Evolutionary conservation across 1,284 basidiomycete species (phyloP).

Genomic region (Ustilago vetiveriae): DNA sequence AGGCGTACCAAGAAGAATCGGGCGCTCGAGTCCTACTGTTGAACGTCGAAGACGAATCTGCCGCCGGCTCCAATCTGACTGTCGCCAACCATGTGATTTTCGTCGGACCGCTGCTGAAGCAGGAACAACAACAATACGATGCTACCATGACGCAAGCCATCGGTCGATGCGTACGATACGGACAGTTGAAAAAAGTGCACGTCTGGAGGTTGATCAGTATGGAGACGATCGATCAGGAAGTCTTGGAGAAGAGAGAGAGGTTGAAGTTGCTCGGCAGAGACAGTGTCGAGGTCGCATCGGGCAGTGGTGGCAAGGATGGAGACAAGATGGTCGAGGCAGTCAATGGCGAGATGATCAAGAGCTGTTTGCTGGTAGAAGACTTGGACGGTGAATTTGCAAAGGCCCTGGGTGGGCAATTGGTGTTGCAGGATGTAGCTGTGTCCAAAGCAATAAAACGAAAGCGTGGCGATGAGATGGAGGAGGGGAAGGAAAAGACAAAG

Average conservation of each 20-base stretch:
- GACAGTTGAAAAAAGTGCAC: constrained; percentile 52
- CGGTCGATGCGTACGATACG: constrained; percentile 50
- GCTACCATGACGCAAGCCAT: constrained; percentile 57
- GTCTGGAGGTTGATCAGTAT: constrained; percentile 45
- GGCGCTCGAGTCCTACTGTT: constrained; percentile 79
- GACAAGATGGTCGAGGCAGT: constrained; percentile 2
- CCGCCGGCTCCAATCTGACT: constrained; percentile 90
- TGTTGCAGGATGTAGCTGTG: constrained; percentile 45
- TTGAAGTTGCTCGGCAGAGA: too few relatives aligned
- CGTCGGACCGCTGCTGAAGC: constrained; percentile 86
- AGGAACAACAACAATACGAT: constrained; percentile 68
- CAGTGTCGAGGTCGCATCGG: neutral
- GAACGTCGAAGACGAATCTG: constrained; percentile 91
- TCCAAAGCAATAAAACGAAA: constrained; percentile 3
- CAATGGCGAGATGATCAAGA: constrained; percentile 25
- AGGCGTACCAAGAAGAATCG: constrained; percentile 76
- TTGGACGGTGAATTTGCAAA: constrained; percentile 71
- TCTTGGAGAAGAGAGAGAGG: constrained; percentile 44
- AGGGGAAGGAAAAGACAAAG: neutral
- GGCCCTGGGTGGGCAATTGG: constrained; percentile 70
- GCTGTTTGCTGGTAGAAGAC: constrained; percentile 66
- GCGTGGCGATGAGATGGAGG: neutral
- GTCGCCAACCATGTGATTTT: constrained; percentile 94
- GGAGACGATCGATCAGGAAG: constrained; percentile 55
- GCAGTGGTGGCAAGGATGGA: neutral